A percentile compares a stretch with the other conserved stretches of the same genome.
Conservation (phyloP, 2,329 filamentous ascomycete species). For the Blumeria graminis region DNA sequence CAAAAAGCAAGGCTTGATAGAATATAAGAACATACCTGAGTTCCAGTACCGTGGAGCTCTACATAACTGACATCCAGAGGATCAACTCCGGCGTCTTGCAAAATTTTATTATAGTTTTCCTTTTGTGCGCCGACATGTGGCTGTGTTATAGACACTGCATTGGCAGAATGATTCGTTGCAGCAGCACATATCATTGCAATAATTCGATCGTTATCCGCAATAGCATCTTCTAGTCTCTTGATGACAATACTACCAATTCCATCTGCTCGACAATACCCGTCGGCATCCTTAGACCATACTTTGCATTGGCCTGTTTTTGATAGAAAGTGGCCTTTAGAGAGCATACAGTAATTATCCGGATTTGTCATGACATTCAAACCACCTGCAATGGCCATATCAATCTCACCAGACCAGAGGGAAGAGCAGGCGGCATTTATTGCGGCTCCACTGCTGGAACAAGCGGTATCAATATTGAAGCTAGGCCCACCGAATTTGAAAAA, state of each 20-base stretch:
- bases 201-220: slow-evolving; percentile 25
- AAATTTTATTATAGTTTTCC: slow-evolving; percentile 43
- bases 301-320: slow-evolving; percentile 22
- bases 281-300: slow-evolving; percentile 22
- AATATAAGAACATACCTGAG: slow-evolving; percentile 14
- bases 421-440: slow-evolving; percentile 14
- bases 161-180: slow-evolving; percentile 60
- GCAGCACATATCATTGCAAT: slow-evolving; percentile 37
- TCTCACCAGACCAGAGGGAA: slow-evolving; percentile 12
- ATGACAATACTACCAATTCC: slow-evolving; percentile 24
- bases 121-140: slow-evolving; percentile 60
- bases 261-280: slow-evolving; percentile 30
- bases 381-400: slow-evolving; percentile 14
- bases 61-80: slow-evolving; percentile 60
- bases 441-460: slow-evolving; percentile 19
- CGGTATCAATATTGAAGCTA: slow-evolving; percentile 18
- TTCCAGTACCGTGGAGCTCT: slow-evolving; percentile 78
- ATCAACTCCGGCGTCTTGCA: slow-evolving; percentile 50
- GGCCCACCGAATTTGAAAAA: slow-evolving; percentile 21
- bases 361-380: slow-evolving; percentile 13
- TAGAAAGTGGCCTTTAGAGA: slow-evolving; percentile 14
- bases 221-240: slow-evolving; percentile 25
- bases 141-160: slow-evolving; percentile 62
- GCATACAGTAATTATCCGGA: slow-evolving; percentile 13
- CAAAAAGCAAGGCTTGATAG: background rate